Percentiles rank a stretch among this genome's conserved stretches.
Evolutionary conservation across 306 rosid species (phyloP).

Genomic region (Arachis hypogaea): DNA sequence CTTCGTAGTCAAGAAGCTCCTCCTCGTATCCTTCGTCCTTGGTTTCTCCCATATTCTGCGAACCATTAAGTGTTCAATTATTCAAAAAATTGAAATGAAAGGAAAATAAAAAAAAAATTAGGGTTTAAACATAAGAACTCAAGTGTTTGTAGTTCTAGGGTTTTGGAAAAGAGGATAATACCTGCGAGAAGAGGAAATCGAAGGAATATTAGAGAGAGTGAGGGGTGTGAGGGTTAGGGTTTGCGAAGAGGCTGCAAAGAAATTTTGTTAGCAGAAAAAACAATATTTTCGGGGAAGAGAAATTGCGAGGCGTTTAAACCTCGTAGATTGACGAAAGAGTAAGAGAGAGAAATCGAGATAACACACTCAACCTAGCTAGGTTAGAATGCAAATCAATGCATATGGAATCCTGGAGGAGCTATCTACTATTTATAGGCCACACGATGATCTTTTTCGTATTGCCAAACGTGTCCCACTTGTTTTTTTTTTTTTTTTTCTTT

Average conservation of each 20-base stretch:
- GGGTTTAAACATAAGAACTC: conserved; percentile 37
- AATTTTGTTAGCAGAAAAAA: conserved; percentile 62
- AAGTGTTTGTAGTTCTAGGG: conserved; percentile 32
- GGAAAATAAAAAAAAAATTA: conserved; percentile 2
- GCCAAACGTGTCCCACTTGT: neutral
- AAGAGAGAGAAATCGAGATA: neutral
- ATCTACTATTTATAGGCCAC: neutral
- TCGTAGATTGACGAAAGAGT: conserved; percentile 4
- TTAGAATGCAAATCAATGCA: no score
- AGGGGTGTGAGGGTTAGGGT: conserved; percentile 37
- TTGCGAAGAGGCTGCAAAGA: conserved; percentile 66
- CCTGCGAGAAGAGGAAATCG: conserved; percentile 40
- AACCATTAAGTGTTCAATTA: neutral
- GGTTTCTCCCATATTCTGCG: conserved; percentile 76
- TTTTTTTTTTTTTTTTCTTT: no score
- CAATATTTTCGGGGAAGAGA: conserved; percentile 33
- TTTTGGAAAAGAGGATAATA: conserved; percentile 27
- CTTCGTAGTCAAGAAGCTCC: conserved; percentile 86
- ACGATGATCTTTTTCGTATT: neutral
- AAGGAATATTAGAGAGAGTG: neutral
- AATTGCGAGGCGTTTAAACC: conserved; percentile 37
- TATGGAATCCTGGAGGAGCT: neutral
- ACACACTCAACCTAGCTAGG: neutral
- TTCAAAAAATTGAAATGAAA: neutral
- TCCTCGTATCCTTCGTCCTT: conserved; percentile 80